phyloP scores from a whole-genome alignment of 495 filamentous ascomycete genomes.

The Clohesyomyces aquaticus region DNA sequence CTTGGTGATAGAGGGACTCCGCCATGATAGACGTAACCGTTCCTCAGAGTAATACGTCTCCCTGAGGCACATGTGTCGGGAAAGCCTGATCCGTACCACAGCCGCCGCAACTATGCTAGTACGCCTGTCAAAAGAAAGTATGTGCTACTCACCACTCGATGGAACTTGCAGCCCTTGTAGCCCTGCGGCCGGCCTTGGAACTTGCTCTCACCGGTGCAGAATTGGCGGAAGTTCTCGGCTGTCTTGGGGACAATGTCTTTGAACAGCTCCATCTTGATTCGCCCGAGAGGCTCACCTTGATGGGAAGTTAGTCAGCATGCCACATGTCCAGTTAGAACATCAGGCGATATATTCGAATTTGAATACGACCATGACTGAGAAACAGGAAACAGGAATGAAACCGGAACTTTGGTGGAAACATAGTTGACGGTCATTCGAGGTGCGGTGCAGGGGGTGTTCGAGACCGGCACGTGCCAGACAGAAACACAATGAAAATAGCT shows the following conservation, averaged over 20 bases:
- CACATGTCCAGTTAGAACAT: not conserved
- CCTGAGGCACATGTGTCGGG: no score
- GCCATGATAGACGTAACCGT: no score
- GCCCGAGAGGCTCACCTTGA: conserved; percentile 84
- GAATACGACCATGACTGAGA: not conserved
- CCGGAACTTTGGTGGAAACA: no score
- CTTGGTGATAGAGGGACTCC: no score
- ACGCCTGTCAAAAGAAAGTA: not conserved
- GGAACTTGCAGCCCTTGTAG: conserved; percentile 93
- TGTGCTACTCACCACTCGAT: conserved; percentile 76
- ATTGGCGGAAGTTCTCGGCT: conserved; percentile 95
- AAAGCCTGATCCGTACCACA: no score
- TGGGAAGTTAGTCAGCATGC: conserved; percentile 9
- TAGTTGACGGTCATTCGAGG: no score
- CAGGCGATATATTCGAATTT: not conserved
- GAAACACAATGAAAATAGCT: no score
- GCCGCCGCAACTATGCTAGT: no score
- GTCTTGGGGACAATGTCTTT: conserved; percentile 80
- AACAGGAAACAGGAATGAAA: no score
- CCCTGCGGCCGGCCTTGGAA: conserved; percentile 72
- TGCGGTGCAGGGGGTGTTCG: no score
- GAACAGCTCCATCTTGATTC: conserved; percentile 94
- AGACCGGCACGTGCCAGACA: not conserved
- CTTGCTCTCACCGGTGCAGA: conserved; percentile 94
- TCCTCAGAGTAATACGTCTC: no score